Evolutionary conservation across 179 eudicot genomes (phyloP), one percentile per base, ranked within the genome.

Genomic region (Silene coronaria): DNA sequence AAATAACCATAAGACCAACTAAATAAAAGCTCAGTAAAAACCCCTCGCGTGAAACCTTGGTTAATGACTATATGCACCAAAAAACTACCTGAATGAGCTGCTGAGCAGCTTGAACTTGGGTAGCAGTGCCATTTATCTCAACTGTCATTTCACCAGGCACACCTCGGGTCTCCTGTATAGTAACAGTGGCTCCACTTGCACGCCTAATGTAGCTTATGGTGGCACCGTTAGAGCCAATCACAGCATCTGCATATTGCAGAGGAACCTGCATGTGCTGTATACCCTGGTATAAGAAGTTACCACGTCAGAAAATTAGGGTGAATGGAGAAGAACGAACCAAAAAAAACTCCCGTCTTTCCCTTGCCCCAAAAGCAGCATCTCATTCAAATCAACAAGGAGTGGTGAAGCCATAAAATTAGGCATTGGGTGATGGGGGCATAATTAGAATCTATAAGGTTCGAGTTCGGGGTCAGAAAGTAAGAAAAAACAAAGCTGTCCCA

Each of bases 121-220:
- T 67, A 1, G 81, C 76, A 27, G 85, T 76, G 36, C 88, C 86
- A 72, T 74, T 83, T 57, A 85, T 83, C 81, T 83, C 88, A 67
- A 79, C 88, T 0, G 88, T 85, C 88, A 85, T 85, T 75, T 85
- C 88, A 34, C 81, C 86, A 34, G 88, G 85, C 32, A 73, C 83
- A 22, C 88, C 88, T 67, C 81, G 79, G 11, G 86, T 75, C 77
- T 85, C 88, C 76, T 83, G 85, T 83, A 85, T 79, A 13, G 86
- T 85, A 59, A 85, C 81, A 70, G 84, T 83, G 10, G 88, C 88
- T 8, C 88, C 88, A 81, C 86, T 85, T 4, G 84, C 81, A 46
- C 84, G 88, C 14, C 86, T 82, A 70, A 85, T 79, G 78, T 83
- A 81, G 72, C 85, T 81, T 60, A 85, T 79, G 57, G 76, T 83